Evolutionary conservation across 768 basidiomycete genomes (phyloP).

Genomic region (Tulasnella sp.): DNA sequence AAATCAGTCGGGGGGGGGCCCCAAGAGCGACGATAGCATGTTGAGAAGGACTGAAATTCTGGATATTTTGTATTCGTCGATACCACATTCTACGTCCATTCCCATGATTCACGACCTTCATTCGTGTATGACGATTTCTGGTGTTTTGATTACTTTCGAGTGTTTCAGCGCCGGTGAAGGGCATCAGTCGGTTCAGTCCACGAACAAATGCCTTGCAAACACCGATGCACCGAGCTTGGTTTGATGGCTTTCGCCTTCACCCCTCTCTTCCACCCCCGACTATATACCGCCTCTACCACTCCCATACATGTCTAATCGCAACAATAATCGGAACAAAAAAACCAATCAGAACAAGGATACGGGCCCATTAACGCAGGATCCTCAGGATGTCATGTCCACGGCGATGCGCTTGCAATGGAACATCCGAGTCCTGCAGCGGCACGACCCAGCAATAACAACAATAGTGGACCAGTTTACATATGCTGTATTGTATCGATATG

Average conservation of each 20-base stretch:
- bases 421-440: constrained; percentile 68
- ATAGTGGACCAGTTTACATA: constrained; percentile 86
- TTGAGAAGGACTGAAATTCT: background rate
- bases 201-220: background rate
- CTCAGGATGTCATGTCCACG: constrained; percentile 23
- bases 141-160: background rate
- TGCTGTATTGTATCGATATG: constrained; percentile 44
- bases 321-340: background rate
- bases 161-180: background rate
- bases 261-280: background rate
- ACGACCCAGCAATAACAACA: constrained; percentile 69
- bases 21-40: background rate
- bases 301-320: constrained; percentile 1
- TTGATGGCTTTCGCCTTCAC: background rate
- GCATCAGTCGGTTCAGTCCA: background rate
- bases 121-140: background rate
- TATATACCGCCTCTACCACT: background rate
- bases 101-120: background rate
- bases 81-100: background rate
- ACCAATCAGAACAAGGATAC: background rate
- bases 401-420: constrained; percentile 35
- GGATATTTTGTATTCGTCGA: background rate
- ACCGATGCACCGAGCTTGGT: background rate
- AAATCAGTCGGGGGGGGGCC: background rate
- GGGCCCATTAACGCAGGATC: constrained; percentile 15